Percentiles rank a stretch among this genome's conserved stretches.
Evolutionary conservation across 768 basidiomycete genomes (phyloP).

Genomic region (Crassisporium funariophilum): DNA sequence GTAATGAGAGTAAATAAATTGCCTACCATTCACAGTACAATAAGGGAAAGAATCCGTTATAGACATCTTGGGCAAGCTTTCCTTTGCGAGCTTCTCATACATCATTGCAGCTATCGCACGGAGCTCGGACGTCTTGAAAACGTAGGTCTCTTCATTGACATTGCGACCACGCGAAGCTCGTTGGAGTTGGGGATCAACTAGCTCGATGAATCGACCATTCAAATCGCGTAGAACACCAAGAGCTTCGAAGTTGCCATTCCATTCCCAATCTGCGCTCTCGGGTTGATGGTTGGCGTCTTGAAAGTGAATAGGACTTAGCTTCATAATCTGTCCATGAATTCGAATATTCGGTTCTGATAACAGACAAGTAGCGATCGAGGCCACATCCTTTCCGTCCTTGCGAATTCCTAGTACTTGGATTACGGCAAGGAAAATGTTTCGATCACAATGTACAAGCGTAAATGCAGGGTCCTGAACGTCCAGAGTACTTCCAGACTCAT

Average conservation of each 20-base stretch:
- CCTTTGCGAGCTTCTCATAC: constrained; percentile 7
- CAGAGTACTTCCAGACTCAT: background rate
- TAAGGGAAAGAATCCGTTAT: constrained; percentile 19
- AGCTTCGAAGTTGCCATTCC: constrained; percentile 6
- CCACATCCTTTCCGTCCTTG: no score
- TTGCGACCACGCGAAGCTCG: constrained; percentile 1
- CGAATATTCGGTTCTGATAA: background rate
- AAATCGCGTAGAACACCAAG: background rate
- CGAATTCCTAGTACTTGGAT: no score
- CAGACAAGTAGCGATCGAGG: background rate
- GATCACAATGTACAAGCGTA: background rate
- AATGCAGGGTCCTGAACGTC: background rate
- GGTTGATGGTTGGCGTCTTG: background rate
- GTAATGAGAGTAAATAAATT: background rate
- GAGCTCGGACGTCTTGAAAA: constrained; percentile 10
- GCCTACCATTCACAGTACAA: constrained; percentile 8
- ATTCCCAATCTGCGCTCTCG: constrained; percentile 9
- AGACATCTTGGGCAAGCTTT: constrained; percentile 1
- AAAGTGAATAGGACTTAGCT: background rate
- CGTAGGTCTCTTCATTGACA: constrained; percentile 7
- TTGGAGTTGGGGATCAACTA: constrained; percentile 16
- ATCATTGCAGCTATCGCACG: constrained; percentile 6
- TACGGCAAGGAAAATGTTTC: no score
- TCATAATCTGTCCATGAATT: background rate
- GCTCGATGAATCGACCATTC: constrained; percentile 11